These are phyloP conservation scores for Tolypocladium sp. DNA, from an alignment of 2,329 filamentous ascomycete genomes.

Conservation along the genomic window DNA sequence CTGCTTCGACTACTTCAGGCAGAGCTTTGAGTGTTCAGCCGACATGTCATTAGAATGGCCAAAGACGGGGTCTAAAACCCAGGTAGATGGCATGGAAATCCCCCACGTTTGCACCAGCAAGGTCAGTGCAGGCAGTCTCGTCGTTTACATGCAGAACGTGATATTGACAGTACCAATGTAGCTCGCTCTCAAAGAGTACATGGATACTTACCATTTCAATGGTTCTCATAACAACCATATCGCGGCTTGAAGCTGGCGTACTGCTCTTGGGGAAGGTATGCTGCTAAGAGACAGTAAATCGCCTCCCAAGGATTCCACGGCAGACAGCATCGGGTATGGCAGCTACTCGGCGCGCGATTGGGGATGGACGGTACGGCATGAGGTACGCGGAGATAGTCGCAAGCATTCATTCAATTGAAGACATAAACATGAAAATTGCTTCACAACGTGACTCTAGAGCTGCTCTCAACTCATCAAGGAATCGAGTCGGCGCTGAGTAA, in stretches of 20 bases:
- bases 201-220: conserved; percentile 1
- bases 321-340: no score
- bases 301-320: no score
- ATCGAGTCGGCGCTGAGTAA: no score
- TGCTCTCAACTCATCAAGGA: no score
- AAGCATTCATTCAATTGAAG: no score
- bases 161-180: background rate
- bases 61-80: background rate
- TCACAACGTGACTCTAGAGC: no score
- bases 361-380: no score
- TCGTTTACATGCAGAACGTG: background rate
- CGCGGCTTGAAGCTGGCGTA: background rate
- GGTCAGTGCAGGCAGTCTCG: background rate
- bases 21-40: conserved; percentile 28
- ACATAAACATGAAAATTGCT: no score
- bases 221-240: conserved; percentile 1
- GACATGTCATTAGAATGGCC: conserved; percentile 9
- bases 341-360: no score
- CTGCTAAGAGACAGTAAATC: no score
- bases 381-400: no score
- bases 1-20: conserved; percentile 31
- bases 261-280: no score
- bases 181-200: conserved; percentile 1
- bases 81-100: conserved; percentile 1
- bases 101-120: conserved; percentile 4